A percentile compares a stretch with the other conserved stretches of the same genome.
Conservation (phyloP, 768 basidiomycete species). For the Leccinum boreale region DNA sequence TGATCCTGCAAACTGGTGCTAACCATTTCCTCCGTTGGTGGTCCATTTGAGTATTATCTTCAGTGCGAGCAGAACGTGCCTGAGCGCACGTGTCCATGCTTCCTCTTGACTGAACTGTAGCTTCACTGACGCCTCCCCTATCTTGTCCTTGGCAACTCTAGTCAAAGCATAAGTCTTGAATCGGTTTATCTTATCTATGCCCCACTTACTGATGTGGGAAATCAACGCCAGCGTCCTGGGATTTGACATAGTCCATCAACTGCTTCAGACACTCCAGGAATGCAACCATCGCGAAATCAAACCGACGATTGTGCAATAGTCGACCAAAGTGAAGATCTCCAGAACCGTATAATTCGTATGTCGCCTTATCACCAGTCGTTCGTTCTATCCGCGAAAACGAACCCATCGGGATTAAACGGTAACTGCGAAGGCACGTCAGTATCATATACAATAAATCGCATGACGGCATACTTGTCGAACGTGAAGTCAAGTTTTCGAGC, state of each 20-base stretch:
- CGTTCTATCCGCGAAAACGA: slow-evolving; percentile 92
- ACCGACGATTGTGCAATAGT: slow-evolving; percentile 89
- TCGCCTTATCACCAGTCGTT: slow-evolving; percentile 73
- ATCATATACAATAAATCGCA: background rate
- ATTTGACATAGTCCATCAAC: slow-evolving; percentile 80
- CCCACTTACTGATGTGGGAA: slow-evolving; percentile 82
- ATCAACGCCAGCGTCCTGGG: slow-evolving; percentile 67
- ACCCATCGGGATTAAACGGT: slow-evolving; percentile 89
- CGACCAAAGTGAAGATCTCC: slow-evolving; percentile 89
- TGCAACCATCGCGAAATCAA: slow-evolving; percentile 94
- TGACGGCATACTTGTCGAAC: slow-evolving; percentile 68
- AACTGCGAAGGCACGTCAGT: slow-evolving; percentile 45
- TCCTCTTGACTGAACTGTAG: slow-evolving; percentile 95
- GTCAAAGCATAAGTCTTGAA: background rate
- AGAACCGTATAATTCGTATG: slow-evolving; percentile 92
- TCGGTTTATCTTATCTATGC: background rate
- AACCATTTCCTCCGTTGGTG: slow-evolving; percentile 72
- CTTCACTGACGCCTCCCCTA: slow-evolving; percentile 93
- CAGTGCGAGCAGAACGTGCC: slow-evolving; percentile 85
- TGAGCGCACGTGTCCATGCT: slow-evolving; percentile 89
- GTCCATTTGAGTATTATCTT: slow-evolving; percentile 88
- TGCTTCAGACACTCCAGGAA: slow-evolving; percentile 95
- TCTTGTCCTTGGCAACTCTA: slow-evolving; percentile 91
- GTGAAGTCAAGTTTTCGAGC: slow-evolving; percentile 88
- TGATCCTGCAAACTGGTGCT: slow-evolving; percentile 10